Percentiles rank a stretch among this genome's conserved stretches.
phyloP scores from a whole-genome alignment of 768 basidiomycete genomes.

The Collybia nuda region DNA sequence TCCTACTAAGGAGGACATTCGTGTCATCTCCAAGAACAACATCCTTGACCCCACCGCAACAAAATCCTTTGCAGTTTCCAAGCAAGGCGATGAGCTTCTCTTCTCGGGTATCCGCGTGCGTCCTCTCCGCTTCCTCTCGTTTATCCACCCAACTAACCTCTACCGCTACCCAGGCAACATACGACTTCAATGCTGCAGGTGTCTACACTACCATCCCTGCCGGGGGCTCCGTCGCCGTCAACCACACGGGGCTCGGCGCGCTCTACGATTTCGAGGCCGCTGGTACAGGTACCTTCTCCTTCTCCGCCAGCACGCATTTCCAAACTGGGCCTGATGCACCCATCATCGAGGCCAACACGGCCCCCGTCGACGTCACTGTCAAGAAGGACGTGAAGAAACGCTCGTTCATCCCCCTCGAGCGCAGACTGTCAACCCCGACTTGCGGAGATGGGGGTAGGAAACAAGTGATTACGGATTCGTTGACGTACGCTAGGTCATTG shows the following conservation, averaged over 20 bases:
- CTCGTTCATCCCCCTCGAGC: neutral
- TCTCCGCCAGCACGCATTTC: conserved; percentile 1
- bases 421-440: conserved; percentile 1
- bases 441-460: too few relatives aligned
- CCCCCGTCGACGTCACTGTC: conserved; percentile 2
- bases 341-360: neutral
- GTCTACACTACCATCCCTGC: conserved; percentile 10
- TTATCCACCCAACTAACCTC: neutral
- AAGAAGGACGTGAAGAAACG: conserved; percentile 5
- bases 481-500: too few relatives aligned
- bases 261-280: conserved; percentile 8
- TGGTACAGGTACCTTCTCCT: conserved; percentile 7
- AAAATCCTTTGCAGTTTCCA: conserved; percentile 5
- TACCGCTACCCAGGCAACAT: conserved; percentile 1
- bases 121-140: neutral
- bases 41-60: conserved; percentile 5
- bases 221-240: conserved; percentile 6
- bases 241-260: conserved; percentile 8
- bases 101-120: conserved; percentile 7
- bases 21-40: conserved; percentile 9
- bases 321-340: conserved; percentile 1
- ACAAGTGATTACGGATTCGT: too few relatives aligned
- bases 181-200: conserved; percentile 1
- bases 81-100: neutral
- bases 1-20: conserved; percentile 8